Conservation (phyloP, 345 rosid species). For the Triadica sebifera region DNA sequence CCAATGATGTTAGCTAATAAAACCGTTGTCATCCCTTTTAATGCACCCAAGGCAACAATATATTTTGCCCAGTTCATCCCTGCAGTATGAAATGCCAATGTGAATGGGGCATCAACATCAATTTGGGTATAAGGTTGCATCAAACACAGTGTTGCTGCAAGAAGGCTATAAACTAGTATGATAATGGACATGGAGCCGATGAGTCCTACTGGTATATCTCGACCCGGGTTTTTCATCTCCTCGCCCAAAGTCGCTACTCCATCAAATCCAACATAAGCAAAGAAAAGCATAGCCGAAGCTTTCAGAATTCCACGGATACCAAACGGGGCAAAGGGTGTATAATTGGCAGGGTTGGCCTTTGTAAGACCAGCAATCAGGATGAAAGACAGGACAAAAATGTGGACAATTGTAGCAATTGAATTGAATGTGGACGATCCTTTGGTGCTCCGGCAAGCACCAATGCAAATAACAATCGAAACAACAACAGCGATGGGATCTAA, state of each 20-base stretch:
- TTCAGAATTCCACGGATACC: too few species aligned
- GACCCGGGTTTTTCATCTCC: too few species aligned
- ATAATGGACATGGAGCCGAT: constrained; percentile 21
- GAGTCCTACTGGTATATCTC: too few species aligned
- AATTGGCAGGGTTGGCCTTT: too few species aligned
- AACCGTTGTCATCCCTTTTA: constrained; percentile 27
- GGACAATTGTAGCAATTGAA: constrained; percentile 17
- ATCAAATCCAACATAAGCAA: too few species aligned
- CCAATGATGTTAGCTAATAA: constrained; percentile 15
- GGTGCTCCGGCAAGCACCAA: constrained; percentile 23
- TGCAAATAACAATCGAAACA: constrained; percentile 11
- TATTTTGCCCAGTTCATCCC: constrained; percentile 28
- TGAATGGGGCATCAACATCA: constrained; percentile 24
- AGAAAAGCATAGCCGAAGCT: too few species aligned
- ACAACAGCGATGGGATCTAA: constrained; percentile 24
- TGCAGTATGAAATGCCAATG: constrained; percentile 19
- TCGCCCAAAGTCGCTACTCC: too few species aligned
- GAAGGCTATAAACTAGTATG: constrained; percentile 11
- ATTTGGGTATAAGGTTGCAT: constrained; percentile 26
- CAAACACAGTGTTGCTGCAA: constrained; percentile 17
- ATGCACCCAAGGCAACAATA: constrained; percentile 25
- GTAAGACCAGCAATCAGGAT: constrained; percentile 1
- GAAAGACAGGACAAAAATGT: constrained; percentile 12
- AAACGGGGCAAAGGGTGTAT: too few species aligned
- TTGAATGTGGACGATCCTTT: constrained; percentile 29